These are phyloP conservation scores for Ganoderma sp. DNA, from an alignment of 1,284 basidiomycete genomes.

Conservation along the genomic window DNA sequence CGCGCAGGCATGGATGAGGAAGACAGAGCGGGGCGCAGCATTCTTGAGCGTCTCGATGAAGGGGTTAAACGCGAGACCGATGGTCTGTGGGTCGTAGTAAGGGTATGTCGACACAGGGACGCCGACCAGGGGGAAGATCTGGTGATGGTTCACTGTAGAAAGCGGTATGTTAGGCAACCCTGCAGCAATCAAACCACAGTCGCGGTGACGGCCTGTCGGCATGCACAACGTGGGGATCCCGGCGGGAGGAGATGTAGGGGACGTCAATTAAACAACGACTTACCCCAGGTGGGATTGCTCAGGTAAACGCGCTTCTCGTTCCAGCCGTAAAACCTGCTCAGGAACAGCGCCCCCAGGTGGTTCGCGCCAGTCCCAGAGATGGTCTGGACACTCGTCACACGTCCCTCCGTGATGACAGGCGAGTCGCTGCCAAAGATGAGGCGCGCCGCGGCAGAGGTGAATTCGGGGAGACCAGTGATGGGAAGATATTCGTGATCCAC, in stretches of 20 bases:
- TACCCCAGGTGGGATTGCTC: constrained; percentile 94
- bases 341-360: constrained; percentile 89
- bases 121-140: constrained; percentile 86
- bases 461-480: constrained; percentile 87
- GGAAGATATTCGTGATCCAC: constrained; percentile 95
- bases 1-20: constrained; percentile 92
- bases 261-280: constrained; percentile 37
- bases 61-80: constrained; percentile 84
- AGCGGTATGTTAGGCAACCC: constrained; percentile 9
- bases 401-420: constrained; percentile 71
- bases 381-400: constrained; percentile 84
- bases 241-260: constrained; percentile 1
- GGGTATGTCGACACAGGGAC: constrained; percentile 84
- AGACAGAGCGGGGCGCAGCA: constrained; percentile 79
- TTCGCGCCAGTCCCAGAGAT: constrained; percentile 97
- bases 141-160: constrained; percentile 82
- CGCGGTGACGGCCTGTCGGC: neutral
- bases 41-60: constrained; percentile 70
- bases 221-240: neutral
- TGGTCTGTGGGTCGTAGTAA: constrained; percentile 91
- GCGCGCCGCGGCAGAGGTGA: constrained; percentile 79
- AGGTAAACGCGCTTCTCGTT: constrained; percentile 76
- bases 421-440: constrained; percentile 83
- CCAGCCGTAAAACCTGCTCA: constrained; percentile 83
- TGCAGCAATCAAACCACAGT: constrained; percentile 20